Evolutionary conservation across 2,329 filamentous ascomycete species (phyloP), one percentile per base, ranked within the genome.

Genomic region (Alternaria arbusti): DNA sequence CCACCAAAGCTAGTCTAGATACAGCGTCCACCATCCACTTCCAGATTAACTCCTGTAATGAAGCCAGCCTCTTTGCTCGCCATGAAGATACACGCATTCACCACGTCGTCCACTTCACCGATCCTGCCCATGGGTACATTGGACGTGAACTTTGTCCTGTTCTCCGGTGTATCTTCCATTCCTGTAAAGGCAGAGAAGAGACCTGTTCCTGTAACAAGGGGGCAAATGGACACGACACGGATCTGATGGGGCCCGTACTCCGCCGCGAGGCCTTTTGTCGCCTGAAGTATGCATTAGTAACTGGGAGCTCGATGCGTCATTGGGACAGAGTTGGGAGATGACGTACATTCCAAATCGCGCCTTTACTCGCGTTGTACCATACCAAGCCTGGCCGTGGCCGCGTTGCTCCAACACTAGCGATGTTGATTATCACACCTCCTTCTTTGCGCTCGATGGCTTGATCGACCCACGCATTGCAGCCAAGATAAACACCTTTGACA

Each of bases 221-320:
- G 91, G 50, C 89, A 91, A 13, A 94, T 87, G 2, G 87, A 86
- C 66, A 93, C 93, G 71, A 94, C 89, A 0, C 91, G 86, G 67
- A 94, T 92, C 68, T 91, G 86, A 58, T 91, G 86, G 0, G 87
- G 85, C 0, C 89, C 91, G 70, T 91, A 94, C 77, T 94, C 91
- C 1, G 90, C 88, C 1, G 91, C 91, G 68, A 94, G 84, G 11
- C 86, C 86, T 79, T 88, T 89, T 3, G 87, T 89, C 10, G 87
- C 88, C 71, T 75, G 44, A 17, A 28, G 20, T 5, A 2, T 17
- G 26, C 46, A 13, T 61, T 66, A 77, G 67, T 74, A 78, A 45
- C 25, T 10, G 32, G 6, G 7, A 26, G 5, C 2, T n/a, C 17
- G 15, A 11, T 28, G 36, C 2, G 7, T 9, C 13, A 17, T 22